Percentiles rank a stretch among this genome's conserved stretches.
Evolutionary conservation across 768 basidiomycete genomes (phyloP).

Genomic region (Mycena epipterygia): DNA sequence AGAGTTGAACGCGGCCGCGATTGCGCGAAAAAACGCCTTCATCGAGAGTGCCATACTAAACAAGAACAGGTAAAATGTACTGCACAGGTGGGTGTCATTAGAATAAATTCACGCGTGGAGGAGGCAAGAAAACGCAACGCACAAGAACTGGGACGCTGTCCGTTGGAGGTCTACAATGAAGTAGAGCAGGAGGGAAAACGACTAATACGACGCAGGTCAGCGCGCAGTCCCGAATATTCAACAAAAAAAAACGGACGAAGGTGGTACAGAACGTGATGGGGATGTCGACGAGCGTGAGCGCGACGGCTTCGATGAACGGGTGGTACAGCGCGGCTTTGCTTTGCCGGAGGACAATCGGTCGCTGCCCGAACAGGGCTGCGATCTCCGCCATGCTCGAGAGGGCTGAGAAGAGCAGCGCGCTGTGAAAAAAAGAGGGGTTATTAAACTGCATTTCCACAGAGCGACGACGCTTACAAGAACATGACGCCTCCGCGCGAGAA

Average conservation of each 20-base stretch:
- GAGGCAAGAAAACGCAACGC: slow-evolving; percentile 46
- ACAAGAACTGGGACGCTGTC: slow-evolving; percentile 67
- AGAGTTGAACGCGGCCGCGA: slow-evolving; percentile 63
- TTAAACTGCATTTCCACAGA: no score
- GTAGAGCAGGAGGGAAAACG: slow-evolving; percentile 59
- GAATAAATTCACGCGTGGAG: background rate
- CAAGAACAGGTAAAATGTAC: slow-evolving; percentile 63
- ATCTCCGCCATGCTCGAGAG: slow-evolving; percentile 76
- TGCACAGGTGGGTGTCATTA: slow-evolving; percentile 32
- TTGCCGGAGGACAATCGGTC: slow-evolving; percentile 61
- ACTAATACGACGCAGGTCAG: slow-evolving; percentile 39
- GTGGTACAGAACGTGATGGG: slow-evolving; percentile 52
- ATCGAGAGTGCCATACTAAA: slow-evolving; percentile 68
- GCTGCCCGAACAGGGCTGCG: slow-evolving; percentile 60
- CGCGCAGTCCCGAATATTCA: no score
- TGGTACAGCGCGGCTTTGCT: slow-evolving; percentile 62
- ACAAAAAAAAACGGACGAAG: slow-evolving; percentile 14
- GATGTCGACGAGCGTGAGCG: slow-evolving; percentile 61
- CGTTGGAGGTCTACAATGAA: slow-evolving; percentile 64
- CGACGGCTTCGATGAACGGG: slow-evolving; percentile 61
- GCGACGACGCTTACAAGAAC: slow-evolving; percentile 70
- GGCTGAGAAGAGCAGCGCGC: slow-evolving; percentile 70
- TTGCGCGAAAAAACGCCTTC: slow-evolving; percentile 73
- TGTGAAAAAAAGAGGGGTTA: background rate
- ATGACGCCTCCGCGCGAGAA: slow-evolving; percentile 86